These are phyloP conservation scores for Sphaerosporella brunnea DNA, from an alignment of 495 filamentous ascomycete species.

Conservation along the genomic window DNA sequence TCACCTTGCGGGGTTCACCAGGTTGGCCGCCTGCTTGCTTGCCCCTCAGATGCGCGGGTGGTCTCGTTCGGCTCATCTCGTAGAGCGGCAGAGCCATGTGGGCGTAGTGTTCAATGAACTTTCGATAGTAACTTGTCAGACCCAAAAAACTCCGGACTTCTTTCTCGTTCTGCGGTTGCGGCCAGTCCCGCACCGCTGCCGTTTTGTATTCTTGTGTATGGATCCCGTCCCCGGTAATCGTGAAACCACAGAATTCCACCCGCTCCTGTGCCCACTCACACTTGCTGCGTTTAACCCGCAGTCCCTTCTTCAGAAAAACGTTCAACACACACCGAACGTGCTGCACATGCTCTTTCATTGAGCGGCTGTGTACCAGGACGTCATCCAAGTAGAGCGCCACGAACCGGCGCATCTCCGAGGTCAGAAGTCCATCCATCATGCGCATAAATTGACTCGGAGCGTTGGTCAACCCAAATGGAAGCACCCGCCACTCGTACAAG, in stretches of 20 bases:
- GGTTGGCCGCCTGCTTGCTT: neutral
- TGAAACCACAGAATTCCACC: neutral
- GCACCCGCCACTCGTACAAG: neutral
- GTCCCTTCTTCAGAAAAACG: neutral
- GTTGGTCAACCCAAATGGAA: neutral
- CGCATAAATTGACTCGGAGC: neutral
- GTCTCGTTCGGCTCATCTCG: too few relatives aligned
- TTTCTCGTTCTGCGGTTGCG: neutral
- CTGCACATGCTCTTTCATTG: neutral
- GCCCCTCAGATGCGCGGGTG: neutral
- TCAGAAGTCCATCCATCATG: neutral
- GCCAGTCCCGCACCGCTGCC: too few relatives aligned
- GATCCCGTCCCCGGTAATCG: neutral
- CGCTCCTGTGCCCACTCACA: neutral
- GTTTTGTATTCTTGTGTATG: neutral
- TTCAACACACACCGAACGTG: neutral
- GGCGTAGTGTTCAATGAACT: too few relatives aligned
- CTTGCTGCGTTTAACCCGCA: neutral
- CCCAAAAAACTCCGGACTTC: neutral
- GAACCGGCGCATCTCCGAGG: neutral
- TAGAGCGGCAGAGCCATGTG: neutral
- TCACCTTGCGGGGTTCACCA: neutral
- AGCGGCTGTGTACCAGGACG: neutral
- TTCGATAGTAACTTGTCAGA: neutral
- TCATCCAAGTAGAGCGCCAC: neutral